A percentile compares a stretch with the other conserved stretches of the same genome.
phyloP scores from a whole-genome alignment of 495 filamentous ascomycete genomes.

The Aspergillus coremiiformis region DNA sequence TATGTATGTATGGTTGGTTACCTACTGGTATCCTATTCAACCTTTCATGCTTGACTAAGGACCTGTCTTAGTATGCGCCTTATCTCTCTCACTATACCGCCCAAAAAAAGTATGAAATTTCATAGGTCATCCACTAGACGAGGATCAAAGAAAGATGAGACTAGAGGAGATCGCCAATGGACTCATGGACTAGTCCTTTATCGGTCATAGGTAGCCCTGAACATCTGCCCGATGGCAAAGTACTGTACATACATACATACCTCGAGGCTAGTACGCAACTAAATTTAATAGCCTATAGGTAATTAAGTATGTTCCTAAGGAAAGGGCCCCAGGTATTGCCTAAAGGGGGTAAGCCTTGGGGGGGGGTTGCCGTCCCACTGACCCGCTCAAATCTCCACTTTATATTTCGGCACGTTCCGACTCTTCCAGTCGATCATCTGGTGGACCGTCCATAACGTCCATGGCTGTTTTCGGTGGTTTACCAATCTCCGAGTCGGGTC shows the following conservation, averaged over 20 bases:
- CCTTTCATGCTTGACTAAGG: conserved; percentile 1
- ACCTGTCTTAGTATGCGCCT: neutral
- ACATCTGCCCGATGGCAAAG: neutral
- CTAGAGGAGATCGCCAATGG: neutral
- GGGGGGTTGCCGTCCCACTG: neutral
- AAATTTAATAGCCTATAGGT: too few species aligned
- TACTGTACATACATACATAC: neutral
- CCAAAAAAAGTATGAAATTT: neutral
- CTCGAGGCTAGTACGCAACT: too few species aligned
- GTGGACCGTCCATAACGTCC: neutral
- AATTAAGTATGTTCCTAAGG: too few species aligned
- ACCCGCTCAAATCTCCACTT: neutral
- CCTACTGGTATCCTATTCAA: neutral
- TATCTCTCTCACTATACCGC: neutral
- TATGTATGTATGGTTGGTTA: neutral
- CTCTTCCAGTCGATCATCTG: conserved; percentile 7
- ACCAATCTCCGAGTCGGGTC: neutral
- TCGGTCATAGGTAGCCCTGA: neutral
- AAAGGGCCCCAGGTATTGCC: too few species aligned
- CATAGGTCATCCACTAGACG: neutral
- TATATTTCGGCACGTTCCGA: conserved; percentile 24
- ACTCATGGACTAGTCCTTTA: too few species aligned
- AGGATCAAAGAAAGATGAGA: conserved; percentile 7
- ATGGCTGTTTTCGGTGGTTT: neutral
- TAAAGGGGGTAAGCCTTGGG: too few species aligned